Evolutionary conservation across 331 rosid genomes (phyloP).

Genomic region (Dryas integrifolia): DNA sequence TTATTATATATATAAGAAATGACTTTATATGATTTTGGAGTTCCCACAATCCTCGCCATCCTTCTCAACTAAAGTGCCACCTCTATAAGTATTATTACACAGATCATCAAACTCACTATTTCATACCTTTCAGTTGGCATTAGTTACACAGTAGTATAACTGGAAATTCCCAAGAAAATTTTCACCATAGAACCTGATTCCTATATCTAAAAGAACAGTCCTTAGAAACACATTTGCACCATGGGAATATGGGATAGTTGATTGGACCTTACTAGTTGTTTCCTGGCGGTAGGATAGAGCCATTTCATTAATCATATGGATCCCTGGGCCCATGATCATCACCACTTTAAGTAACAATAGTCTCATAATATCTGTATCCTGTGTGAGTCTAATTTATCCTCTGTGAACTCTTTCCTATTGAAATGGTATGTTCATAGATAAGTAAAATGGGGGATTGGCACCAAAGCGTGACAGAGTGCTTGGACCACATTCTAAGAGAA

Average conservation of each 20-base stretch:
- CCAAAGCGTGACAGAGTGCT: neutral
- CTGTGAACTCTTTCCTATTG: neutral
- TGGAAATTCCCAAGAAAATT: neutral
- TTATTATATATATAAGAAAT: neutral
- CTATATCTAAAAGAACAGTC: neutral
- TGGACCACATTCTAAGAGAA: neutral
- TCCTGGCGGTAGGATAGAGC: neutral
- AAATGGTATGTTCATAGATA: neutral
- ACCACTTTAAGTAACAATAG: neutral
- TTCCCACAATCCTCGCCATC: neutral
- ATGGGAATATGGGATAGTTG: neutral
- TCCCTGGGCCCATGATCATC: neutral
- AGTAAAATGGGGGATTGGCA: too few species aligned
- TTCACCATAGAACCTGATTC: neutral
- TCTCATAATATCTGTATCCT: neutral
- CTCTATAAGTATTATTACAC: neutral
- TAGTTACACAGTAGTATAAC: neutral
- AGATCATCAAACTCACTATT: neutral
- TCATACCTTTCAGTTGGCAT: neutral
- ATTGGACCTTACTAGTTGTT: conserved; percentile 1
- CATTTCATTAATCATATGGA: neutral
- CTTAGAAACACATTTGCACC: neutral
- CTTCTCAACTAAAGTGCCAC: neutral
- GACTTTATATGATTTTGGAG: neutral
- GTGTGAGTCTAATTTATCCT: neutral